Conservation (phyloP, 306 rosid species). For the Canavalia gladiata region DNA sequence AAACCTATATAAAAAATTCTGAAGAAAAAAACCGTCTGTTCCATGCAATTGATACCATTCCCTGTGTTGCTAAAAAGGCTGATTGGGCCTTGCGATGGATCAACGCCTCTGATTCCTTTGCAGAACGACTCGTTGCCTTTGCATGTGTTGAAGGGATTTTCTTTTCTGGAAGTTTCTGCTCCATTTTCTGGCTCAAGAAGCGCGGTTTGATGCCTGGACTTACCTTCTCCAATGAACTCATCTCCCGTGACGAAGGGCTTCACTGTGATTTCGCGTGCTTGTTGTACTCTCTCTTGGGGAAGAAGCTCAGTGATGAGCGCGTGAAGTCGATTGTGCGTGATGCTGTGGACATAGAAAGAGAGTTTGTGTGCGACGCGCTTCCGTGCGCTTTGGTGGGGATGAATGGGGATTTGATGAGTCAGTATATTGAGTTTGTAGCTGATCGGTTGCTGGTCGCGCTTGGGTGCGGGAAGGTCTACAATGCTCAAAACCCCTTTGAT, state of each 20-base stretch:
- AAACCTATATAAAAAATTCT: slow-evolving; percentile 76
- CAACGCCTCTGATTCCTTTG: slow-evolving; percentile 52
- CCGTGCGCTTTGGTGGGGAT: slow-evolving; percentile 88
- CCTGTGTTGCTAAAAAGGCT: slow-evolving; percentile 73
- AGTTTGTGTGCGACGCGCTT: slow-evolving; percentile 84
- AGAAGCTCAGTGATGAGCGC: slow-evolving; percentile 68
- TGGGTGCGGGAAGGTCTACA: slow-evolving; percentile 70
- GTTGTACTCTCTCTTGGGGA: slow-evolving; percentile 61
- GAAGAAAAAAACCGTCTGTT: slow-evolving; percentile 66
- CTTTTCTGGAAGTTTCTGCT: slow-evolving; percentile 88
- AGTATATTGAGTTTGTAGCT: slow-evolving; percentile 85
- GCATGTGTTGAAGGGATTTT: slow-evolving; percentile 92
- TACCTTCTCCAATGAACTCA: slow-evolving; percentile 86
- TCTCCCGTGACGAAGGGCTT: slow-evolving; percentile 84
- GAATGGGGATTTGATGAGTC: slow-evolving; percentile 81
- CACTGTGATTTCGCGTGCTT: slow-evolving; percentile 91
- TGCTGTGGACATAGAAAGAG: slow-evolving; percentile 82
- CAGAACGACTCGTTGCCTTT: slow-evolving; percentile 71
- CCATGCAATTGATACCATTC: slow-evolving; percentile 72
- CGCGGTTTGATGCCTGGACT: slow-evolving; percentile 92
- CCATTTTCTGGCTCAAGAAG: slow-evolving; percentile 90
- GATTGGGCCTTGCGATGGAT: slow-evolving; percentile 73
- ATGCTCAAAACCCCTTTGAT: slow-evolving; percentile 78
- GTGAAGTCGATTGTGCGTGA: slow-evolving; percentile 63
- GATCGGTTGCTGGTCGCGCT: slow-evolving; percentile 73